Evolutionary conservation across 202 grass and related monocot genomes (phyloP).

Genomic region (Zizania palustris): DNA sequence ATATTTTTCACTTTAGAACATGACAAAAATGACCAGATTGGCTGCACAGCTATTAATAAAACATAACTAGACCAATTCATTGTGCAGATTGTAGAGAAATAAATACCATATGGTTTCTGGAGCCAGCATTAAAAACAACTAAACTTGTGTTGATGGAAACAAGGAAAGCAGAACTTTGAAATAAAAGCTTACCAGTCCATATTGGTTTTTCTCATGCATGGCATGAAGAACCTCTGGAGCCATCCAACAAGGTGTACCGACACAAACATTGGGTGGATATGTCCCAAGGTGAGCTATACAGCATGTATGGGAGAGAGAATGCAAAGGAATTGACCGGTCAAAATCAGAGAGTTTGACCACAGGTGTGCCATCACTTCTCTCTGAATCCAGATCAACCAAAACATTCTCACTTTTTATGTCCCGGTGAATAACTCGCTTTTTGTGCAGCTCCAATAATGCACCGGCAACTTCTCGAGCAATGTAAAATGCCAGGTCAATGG

Average conservation of each 20-base stretch:
- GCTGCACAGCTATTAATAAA: conserved; percentile 3
- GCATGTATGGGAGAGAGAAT: conserved; percentile 79
- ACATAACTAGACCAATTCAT: conserved; percentile 3
- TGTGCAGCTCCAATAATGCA: conserved; percentile 78
- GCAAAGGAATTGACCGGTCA: conserved; percentile 76
- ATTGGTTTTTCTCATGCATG: conserved; percentile 68
- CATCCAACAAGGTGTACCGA: conserved; percentile 95
- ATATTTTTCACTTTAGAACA: background rate
- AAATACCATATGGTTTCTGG: conserved; percentile 17
- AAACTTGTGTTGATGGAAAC: conserved; percentile 1
- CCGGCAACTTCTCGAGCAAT: conserved; percentile 83
- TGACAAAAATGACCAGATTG: background rate
- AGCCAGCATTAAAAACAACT: conserved; percentile 11
- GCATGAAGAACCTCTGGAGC: conserved; percentile 85
- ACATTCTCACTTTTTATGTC: conserved; percentile 99
- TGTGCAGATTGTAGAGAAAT: conserved; percentile 4
- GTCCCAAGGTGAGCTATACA: conserved; percentile 86
- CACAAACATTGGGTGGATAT: conserved; percentile 86
- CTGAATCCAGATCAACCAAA: conserved; percentile 68
- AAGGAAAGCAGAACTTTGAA: background rate
- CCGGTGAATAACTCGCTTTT: conserved; percentile 88
- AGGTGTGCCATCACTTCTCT: conserved; percentile 49
- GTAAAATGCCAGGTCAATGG: conserved; percentile 67
- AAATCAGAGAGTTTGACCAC: conserved; percentile 93
- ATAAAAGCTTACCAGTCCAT: conserved; percentile 79